Evolutionary conservation across 2,329 filamentous ascomycete species (phyloP), one percentile per base, ranked within the genome.

Genomic region (Sclerotinia nivalis): DNA sequence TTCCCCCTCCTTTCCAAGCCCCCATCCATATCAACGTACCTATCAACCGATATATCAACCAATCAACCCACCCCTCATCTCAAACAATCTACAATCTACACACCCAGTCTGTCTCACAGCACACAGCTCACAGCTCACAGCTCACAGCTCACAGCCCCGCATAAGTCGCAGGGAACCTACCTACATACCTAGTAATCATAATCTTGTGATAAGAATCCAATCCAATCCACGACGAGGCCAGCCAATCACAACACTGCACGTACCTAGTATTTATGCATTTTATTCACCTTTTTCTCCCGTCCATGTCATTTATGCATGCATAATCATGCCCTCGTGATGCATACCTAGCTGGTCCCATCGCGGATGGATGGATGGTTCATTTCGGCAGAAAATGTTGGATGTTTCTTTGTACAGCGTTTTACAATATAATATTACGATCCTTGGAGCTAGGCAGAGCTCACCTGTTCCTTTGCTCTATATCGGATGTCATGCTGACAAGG

Each of bases 191-290:
- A 13, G 8, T 50, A n/a, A 9, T 25, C 31, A 59, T 59, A 40
- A 59, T 25, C 55, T 25, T 59, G 55, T 59, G 55, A 59, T 59
- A 20, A 59, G 37, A 43, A 59, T 59, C 22, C 40, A 43, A 43
- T 40, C 13, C 37, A 22, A 37, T 10, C 28, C 22, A 64, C 43
- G 9, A 50, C 28, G 2, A 50, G 31, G 8, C 13, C 60, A 25
- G n/a, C 47, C 47, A 65, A 62, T 62, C 31, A 25, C 28, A 18
- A 25, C 31, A 45, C 18, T 20, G 49, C 61, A 65, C 61, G 55
- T 59, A 43, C 40, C 40, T 18, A 43, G 40, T 9, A 43, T 55
- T 34, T 55, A 34, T 34, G 18, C 18, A 34, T 49, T 52, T 59
- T 52, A 18, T 43, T 22, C 56, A 10, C 56, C 18, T 43, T 43